These are phyloP conservation scores for Viola odorata DNA, from an alignment of 345 rosid genomes.

Conservation along the genomic window DNA sequence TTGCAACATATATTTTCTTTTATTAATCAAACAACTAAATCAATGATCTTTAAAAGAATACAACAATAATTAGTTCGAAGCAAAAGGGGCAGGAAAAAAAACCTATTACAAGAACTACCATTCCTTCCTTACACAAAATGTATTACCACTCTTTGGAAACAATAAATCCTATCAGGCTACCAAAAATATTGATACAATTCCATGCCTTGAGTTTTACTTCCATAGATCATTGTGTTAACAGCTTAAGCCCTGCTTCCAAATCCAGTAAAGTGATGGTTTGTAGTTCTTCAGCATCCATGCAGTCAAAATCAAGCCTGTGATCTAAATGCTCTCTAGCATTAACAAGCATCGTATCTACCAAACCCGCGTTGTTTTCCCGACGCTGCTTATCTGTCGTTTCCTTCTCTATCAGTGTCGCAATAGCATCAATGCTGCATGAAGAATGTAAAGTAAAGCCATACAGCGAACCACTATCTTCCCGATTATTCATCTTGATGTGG, in stretches of 20 bases:
- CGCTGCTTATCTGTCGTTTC: constrained; percentile 81
- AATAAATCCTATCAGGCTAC: not conserved
- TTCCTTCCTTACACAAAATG: not conserved
- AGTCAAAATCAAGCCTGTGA: constrained; percentile 73
- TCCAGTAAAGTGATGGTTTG: constrained; percentile 66
- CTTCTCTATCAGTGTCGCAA: constrained; percentile 54
- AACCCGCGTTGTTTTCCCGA: constrained; percentile 90
- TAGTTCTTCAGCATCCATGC: constrained; percentile 65
- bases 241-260: constrained; percentile 57
- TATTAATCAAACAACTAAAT: too few relatives aligned
- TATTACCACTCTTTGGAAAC: not conserved
- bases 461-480: constrained; percentile 46
- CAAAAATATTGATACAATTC: not conserved
- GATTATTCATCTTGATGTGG: constrained; percentile 81
- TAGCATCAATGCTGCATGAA: constrained; percentile 58
- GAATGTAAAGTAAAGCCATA: constrained; percentile 69
- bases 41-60: too few relatives aligned
- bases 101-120: not conserved
- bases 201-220: not conserved
- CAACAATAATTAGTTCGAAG: not conserved
- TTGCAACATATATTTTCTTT: too few relatives aligned
- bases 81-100: not conserved
- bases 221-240: constrained; percentile 31
- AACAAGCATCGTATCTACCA: constrained; percentile 70
- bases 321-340: constrained; percentile 93